Evolutionary conservation across 2,329 filamentous ascomycete species (phyloP).

Genomic region (Coniochaeta sp.): DNA sequence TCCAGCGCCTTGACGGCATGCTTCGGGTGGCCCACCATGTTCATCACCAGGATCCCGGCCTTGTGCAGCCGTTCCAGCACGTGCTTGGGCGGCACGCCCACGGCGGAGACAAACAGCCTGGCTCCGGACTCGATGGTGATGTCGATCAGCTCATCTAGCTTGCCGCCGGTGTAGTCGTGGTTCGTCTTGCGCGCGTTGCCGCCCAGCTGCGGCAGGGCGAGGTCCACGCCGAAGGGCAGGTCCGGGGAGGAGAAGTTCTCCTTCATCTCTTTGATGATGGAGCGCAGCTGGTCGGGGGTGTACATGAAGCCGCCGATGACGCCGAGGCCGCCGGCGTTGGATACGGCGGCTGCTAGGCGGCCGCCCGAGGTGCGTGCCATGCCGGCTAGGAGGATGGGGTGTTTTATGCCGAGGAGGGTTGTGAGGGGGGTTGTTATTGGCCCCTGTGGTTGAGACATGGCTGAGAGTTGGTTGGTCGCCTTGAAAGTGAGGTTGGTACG

Average conservation of each 20-base stretch:
- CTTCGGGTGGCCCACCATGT: conserved; percentile 91
- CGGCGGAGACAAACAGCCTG: conserved; percentile 76
- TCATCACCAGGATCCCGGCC: conserved; percentile 82
- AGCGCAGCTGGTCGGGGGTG: conserved; percentile 65
- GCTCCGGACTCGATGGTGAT: conserved; percentile 82
- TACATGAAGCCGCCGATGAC: conserved; percentile 67
- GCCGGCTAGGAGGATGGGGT: conserved; percentile 86
- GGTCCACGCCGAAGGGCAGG: conserved; percentile 83
- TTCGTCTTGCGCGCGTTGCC: conserved; percentile 81
- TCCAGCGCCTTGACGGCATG: conserved; percentile 86
- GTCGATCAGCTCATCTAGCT: conserved; percentile 79
- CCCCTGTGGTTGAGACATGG: conserved; percentile 31
- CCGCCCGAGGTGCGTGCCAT: conserved; percentile 85
- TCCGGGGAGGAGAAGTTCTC: conserved; percentile 55
- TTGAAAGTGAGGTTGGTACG: background rate
- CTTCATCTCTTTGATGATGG: conserved; percentile 84
- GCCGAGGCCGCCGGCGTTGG: conserved; percentile 78
- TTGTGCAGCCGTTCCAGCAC: conserved; percentile 72
- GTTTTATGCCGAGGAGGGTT: conserved; percentile 70
- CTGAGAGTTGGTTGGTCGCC: background rate
- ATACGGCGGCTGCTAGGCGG: conserved; percentile 74
- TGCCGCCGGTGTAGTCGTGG: conserved; percentile 89
- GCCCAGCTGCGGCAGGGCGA: conserved; percentile 84
- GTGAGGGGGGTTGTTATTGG: conserved; percentile 72
- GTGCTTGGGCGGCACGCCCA: conserved; percentile 71